phyloP scores from a whole-genome alignment of 1,139 yeast genomes.

The Blastobotrys serpentis region DNA sequence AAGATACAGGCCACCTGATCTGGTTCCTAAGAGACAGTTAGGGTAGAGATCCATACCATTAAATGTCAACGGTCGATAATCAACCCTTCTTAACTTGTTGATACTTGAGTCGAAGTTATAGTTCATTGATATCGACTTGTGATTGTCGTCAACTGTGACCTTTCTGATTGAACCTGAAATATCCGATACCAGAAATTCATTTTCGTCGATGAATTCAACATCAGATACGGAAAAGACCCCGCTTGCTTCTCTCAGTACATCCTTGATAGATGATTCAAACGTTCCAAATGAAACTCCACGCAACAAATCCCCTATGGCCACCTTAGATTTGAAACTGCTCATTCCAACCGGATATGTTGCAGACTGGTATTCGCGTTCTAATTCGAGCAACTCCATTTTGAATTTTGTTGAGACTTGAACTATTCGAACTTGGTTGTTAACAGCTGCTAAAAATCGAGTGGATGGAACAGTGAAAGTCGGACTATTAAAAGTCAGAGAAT shows the following conservation, averaged over 20 bases:
- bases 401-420: constrained; percentile 9
- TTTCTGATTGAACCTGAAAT: not conserved
- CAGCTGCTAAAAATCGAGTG: constrained; percentile 14
- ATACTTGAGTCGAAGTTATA: constrained; percentile 4
- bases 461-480: constrained; percentile 16
- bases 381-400: constrained; percentile 11
- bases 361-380: constrained; percentile 12
- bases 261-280: not conserved
- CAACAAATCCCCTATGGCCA: constrained; percentile 16
- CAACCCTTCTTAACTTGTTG: not conserved
- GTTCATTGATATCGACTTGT: not conserved
- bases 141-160: not conserved
- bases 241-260: not conserved
- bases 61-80: not conserved
- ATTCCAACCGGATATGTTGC: constrained; percentile 11
- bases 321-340: constrained; percentile 1
- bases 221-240: not conserved
- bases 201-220: constrained; percentile 1
- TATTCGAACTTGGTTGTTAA: constrained; percentile 13
- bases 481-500: constrained; percentile 9
- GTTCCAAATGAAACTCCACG: constrained; percentile 12
- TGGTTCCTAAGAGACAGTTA: constrained; percentile 2
- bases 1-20: constrained; percentile 3
- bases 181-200: not conserved
- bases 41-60: constrained; percentile 5